Evolutionary conservation across 2,329 filamentous ascomycete genomes (phyloP).

Genomic region (Tolypocladium album): DNA sequence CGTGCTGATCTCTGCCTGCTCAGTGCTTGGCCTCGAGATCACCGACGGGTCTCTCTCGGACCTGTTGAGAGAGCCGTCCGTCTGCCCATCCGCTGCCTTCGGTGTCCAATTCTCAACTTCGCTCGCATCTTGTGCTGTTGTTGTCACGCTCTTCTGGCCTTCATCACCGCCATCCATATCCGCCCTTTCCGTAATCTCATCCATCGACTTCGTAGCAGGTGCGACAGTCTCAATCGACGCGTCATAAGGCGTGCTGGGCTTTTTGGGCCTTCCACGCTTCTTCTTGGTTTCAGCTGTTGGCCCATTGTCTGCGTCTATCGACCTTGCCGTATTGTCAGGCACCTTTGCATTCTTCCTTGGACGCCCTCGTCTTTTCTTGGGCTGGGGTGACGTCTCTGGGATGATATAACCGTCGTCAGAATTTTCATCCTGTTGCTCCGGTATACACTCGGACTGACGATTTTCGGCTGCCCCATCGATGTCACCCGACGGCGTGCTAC

Average conservation of each 20-base stretch:
- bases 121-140: neutral
- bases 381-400: constrained; percentile 7
- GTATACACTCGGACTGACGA: neutral
- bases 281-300: constrained; percentile 13
- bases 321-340: constrained; percentile 4
- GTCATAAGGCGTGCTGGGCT: constrained; percentile 7
- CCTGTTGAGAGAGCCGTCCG: neutral
- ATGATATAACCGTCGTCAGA: constrained; percentile 5
- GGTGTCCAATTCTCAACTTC: neutral
- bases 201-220: neutral
- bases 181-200: neutral
- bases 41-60: neutral
- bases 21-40: neutral
- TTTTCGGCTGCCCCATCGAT: neutral
- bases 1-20: neutral
- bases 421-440: constrained; percentile 3
- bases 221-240: neutral
- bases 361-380: constrained; percentile 20
- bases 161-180: neutral
- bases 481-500: neutral
- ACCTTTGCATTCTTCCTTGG: constrained; percentile 16
- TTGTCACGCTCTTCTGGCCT: neutral
- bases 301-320: constrained; percentile 1
- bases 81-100: neutral
- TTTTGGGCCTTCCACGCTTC: constrained; percentile 32